Evolutionary conservation across 768 basidiomycete genomes (phyloP).

Genomic region (Collybia mongolica): DNA sequence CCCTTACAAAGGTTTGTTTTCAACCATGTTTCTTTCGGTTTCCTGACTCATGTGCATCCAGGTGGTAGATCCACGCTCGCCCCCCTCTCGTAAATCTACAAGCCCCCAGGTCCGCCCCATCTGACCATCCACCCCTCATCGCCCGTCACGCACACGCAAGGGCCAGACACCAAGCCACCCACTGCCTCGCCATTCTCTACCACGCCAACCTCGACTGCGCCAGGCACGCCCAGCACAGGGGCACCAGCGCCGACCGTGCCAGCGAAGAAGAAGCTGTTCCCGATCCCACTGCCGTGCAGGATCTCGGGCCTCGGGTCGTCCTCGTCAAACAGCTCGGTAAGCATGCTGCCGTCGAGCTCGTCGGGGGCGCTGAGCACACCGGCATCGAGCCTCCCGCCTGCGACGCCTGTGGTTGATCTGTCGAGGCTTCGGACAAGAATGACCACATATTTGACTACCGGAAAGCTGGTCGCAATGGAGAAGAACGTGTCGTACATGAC

Average conservation of each 20-base stretch:
- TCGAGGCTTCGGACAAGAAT: too few relatives aligned
- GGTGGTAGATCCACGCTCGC: constrained; percentile 5
- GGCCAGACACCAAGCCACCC: not conserved
- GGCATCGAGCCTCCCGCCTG: not conserved
- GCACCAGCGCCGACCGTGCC: not conserved
- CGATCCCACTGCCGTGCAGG: constrained; percentile 5
- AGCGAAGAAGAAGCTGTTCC: constrained; percentile 3
- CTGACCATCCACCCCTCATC: constrained; percentile 2
- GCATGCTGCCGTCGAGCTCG: not conserved
- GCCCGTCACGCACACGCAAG: too few relatives aligned
- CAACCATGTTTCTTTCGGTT: too few relatives aligned
- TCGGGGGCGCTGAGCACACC: not conserved
- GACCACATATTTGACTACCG: too few relatives aligned
- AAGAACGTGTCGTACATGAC: too few relatives aligned
- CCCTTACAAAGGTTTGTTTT: not conserved
- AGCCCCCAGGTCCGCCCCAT: not conserved
- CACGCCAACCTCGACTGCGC: not conserved
- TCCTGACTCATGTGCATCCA: not conserved
- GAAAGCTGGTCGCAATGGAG: too few relatives aligned
- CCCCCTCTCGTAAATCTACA: not conserved
- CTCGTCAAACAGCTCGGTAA: not conserved
- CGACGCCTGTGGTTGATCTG: too few relatives aligned
- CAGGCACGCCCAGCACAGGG: not conserved
- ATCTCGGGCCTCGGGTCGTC: constrained; percentile 1
- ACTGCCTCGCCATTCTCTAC: not conserved